Evolutionary conservation across 495 filamentous ascomycete species (phyloP).

Genomic region (Aspergillus hancockii): DNA sequence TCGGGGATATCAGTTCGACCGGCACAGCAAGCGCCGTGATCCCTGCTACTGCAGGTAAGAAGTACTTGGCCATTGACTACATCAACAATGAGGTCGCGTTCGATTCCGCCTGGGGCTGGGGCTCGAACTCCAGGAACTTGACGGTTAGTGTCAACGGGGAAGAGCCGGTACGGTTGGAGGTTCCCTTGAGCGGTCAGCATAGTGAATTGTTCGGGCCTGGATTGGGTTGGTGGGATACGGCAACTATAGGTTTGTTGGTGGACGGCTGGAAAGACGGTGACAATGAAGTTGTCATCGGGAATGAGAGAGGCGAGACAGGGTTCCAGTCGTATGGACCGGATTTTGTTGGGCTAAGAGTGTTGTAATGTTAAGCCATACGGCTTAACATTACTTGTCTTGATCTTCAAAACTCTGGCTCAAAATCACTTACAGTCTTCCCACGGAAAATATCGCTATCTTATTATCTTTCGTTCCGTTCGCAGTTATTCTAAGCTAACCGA

Average conservation of each 20-base stretch:
- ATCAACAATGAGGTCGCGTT: conserved; percentile 56
- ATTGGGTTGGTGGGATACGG: conserved; percentile 50
- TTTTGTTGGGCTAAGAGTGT: conserved; percentile 37
- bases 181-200: conserved; percentile 48
- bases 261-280: conserved; percentile 44
- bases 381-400: no score
- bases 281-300: conserved; percentile 43
- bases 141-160: conserved; percentile 46
- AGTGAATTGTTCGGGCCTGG: conserved; percentile 47
- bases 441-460: no score
- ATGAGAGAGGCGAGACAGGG: conserved; percentile 31
- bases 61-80: conserved; percentile 47
- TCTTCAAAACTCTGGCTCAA: no score
- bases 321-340: conserved; percentile 39
- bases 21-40: conserved; percentile 29
- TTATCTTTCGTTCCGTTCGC: no score
- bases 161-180: conserved; percentile 42
- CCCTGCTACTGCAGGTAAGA: conserved; percentile 28
- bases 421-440: no score
- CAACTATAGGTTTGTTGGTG: conserved; percentile 42
- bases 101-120: conserved; percentile 40
- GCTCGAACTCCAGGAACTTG: conserved; percentile 48
- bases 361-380: not conserved
- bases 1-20: conserved; percentile 31
- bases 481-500: no score